phyloP scores from a whole-genome alignment of 305 asterid species.

The Plantago coronopus region DNA sequence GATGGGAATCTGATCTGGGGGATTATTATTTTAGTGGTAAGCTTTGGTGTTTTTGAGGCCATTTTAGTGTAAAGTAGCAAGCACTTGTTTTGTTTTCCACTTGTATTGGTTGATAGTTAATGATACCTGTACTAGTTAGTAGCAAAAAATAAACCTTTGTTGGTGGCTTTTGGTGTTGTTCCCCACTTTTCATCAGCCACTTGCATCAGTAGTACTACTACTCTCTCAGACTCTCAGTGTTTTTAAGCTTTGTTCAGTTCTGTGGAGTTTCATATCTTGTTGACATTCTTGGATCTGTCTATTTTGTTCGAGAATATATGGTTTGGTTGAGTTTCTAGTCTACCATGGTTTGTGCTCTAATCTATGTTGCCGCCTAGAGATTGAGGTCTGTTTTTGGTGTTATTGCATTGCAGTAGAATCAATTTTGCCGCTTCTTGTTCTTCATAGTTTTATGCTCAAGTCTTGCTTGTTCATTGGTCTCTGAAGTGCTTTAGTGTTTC shows the following conservation, averaged over 20 bases:
- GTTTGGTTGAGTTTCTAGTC: background rate
- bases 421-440: no score
- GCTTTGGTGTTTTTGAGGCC: slow-evolving; percentile 8
- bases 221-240: background rate
- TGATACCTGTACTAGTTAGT: background rate
- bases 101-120: background rate
- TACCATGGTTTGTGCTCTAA: background rate
- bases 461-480: no score
- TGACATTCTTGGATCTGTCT: slow-evolving; percentile 5
- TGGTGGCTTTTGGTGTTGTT: slow-evolving; percentile 2
- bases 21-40: background rate
- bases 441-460: no score
- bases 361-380: no score
- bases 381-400: no score
- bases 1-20: background rate
- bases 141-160: background rate
- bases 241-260: background rate
- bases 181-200: background rate
- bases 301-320: background rate
- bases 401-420: no score
- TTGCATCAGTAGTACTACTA: background rate
- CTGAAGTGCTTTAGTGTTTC: no score
- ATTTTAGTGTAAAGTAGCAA: slow-evolving; percentile 13
- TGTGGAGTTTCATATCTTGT: background rate
- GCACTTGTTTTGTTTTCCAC: background rate